Evolutionary conservation across 2,329 filamentous ascomycete genomes (phyloP).

Genomic region (Phoma sp.): DNA sequence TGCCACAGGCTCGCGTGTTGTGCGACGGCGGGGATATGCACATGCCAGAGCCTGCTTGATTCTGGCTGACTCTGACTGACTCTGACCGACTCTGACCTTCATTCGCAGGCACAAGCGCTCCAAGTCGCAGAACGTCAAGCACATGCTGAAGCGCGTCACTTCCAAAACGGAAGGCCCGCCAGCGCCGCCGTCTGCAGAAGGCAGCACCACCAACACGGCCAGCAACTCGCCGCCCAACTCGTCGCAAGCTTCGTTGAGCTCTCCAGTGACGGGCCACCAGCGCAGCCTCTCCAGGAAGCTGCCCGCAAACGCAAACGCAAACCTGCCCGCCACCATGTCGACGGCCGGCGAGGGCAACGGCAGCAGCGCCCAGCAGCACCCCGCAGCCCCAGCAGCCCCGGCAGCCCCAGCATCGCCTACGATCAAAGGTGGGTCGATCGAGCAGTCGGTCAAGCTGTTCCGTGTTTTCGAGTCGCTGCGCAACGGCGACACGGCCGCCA

Average conservation of each 20-base stretch:
- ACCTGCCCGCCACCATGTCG: conserved; percentile 40
- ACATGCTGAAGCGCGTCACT: conserved; percentile 45
- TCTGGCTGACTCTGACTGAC: too few species aligned
- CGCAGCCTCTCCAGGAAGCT: conserved; percentile 39
- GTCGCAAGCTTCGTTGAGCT: conserved; percentile 35
- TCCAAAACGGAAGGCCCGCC: conserved; percentile 42
- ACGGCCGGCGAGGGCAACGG: conserved; percentile 14
- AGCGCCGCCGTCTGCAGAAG: conserved; percentile 24
- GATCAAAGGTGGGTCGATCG: conserved; percentile 63
- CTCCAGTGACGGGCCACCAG: conserved; percentile 33
- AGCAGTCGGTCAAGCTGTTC: conserved; percentile 94
- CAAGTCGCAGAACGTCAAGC: conserved; percentile 48
- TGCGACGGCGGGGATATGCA: conserved; percentile 12
- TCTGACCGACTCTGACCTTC: conserved; percentile 14
- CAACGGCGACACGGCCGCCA: conserved; percentile 87
- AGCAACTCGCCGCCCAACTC: conserved; percentile 27
- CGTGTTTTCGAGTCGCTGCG: conserved; percentile 90
- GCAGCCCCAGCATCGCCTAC: conserved; percentile 35
- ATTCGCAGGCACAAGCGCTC: conserved; percentile 51
- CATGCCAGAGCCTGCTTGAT: background rate
- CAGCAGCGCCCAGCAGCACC: conserved; percentile 17
- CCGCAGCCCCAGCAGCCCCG: too few species aligned
- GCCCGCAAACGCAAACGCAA: conserved; percentile 19
- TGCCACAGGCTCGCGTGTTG: conserved; percentile 16
- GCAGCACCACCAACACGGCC: conserved; percentile 19